Percentiles rank a stretch among this genome's conserved stretches.
These are phyloP conservation scores for Globisporangium radiosum DNA, from an alignment of 352 stramenopile species.

Conservation along the genomic window DNA sequence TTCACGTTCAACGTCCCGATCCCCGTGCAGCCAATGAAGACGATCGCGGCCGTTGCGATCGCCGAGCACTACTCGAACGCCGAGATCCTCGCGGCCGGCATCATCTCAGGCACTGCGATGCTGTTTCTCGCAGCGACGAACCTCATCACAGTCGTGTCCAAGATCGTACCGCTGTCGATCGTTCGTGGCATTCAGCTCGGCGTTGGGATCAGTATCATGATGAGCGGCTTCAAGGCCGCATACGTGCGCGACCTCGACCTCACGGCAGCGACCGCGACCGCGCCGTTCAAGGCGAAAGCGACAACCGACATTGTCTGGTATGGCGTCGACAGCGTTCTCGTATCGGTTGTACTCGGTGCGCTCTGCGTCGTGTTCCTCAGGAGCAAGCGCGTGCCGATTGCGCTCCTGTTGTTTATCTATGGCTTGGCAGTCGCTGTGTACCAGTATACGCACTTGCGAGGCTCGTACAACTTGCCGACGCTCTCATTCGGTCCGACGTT, in stretches of 20 bases:
- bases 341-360: conserved; percentile 58
- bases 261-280: conserved; percentile 12
- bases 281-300: conserved; percentile 24
- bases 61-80: conserved; percentile 66
- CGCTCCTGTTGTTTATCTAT: conserved; percentile 62
- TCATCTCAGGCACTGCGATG: conserved; percentile 74
- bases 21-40: conserved; percentile 95
- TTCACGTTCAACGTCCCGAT: conserved; percentile 90
- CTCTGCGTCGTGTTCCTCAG: conserved; percentile 71
- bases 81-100: conserved; percentile 81
- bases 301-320: conserved; percentile 36
- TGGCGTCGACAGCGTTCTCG: conserved; percentile 58
- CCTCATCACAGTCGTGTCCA: conserved; percentile 87
- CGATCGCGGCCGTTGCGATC: conserved; percentile 88
- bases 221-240: conserved; percentile 71
- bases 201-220: conserved; percentile 83
- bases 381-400: conserved; percentile 52
- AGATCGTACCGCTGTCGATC: conserved; percentile 82
- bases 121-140: conserved; percentile 80
- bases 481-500: conserved; percentile 55
- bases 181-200: conserved; percentile 91
- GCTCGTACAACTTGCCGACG: conserved; percentile 45
- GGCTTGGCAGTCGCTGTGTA: conserved; percentile 60
- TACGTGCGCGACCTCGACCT: conserved; percentile 42
- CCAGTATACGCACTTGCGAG: conserved; percentile 38